These are phyloP conservation scores for Solanum tarapatanum DNA, from an alignment of 257 asterid species.

Conservation along the genomic window DNA sequence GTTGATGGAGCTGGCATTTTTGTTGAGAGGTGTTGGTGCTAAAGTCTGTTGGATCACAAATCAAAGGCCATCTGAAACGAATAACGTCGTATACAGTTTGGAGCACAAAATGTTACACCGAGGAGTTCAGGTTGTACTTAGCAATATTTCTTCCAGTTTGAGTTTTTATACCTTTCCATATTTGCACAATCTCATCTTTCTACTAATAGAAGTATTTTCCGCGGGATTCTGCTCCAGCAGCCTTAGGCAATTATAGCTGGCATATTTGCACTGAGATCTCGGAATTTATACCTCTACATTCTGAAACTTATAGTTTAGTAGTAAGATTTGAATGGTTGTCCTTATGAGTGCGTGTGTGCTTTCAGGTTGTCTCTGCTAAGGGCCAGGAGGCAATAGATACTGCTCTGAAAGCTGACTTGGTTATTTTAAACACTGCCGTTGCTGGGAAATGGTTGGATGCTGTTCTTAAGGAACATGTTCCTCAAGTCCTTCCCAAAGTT, in stretches of 20 bases:
- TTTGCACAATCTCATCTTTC: background rate
- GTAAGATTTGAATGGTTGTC: background rate
- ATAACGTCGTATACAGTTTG: conserved; percentile 17
- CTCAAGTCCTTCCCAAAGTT: conserved; percentile 82
- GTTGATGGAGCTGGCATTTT: conserved; percentile 8
- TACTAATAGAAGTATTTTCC: background rate
- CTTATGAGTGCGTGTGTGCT: background rate
- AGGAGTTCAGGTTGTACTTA: conserved; percentile 6
- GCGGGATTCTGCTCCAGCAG: background rate
- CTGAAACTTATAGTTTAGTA: background rate
- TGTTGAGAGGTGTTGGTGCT: background rate
- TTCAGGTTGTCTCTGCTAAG: conserved; percentile 69
- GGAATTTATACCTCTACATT: background rate
- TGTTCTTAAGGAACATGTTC: conserved; percentile 67
- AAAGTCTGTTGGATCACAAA: conserved; percentile 4
- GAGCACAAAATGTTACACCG: conserved; percentile 16
- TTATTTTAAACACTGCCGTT: conserved; percentile 84
- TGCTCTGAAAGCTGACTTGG: conserved; percentile 80
- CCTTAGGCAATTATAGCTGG: background rate
- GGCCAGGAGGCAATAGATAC: conserved; percentile 66
- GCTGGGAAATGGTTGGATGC: conserved; percentile 97
- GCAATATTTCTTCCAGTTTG: background rate
- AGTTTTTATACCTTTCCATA: background rate
- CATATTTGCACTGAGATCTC: background rate
- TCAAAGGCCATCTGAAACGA: conserved; percentile 4